phyloP scores from a whole-genome alignment of 2,329 filamentous ascomycete species.

The Microdochium nivale region DNA sequence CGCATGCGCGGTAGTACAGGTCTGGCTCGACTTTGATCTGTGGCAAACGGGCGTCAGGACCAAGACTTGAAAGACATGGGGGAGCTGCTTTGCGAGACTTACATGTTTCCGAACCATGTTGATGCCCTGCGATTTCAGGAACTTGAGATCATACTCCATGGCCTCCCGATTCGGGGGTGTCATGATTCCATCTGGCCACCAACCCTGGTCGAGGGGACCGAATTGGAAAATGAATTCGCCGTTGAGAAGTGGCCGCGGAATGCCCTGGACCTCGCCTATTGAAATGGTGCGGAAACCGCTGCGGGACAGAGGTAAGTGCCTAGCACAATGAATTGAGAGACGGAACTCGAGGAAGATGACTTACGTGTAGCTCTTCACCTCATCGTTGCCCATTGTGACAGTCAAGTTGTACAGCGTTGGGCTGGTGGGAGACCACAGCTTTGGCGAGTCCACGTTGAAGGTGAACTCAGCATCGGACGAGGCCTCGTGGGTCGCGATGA shows the following conservation, averaged over 20 bases:
- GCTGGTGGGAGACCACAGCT: slow-evolving; percentile 56
- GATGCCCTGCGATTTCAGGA: slow-evolving; percentile 57
- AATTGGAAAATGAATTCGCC: slow-evolving; percentile 62
- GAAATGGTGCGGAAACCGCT: slow-evolving; percentile 56
- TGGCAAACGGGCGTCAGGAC: not conserved
- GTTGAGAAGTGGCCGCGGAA: slow-evolving; percentile 56
- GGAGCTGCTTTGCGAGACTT: slow-evolving; percentile 16
- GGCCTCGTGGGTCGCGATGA: slow-evolving; percentile 34
- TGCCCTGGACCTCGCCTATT: slow-evolving; percentile 44
- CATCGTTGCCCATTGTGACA: slow-evolving; percentile 41
- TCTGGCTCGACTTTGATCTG: slow-evolving; percentile 60
- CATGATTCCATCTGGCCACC: slow-evolving; percentile 63
- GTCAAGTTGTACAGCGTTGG: slow-evolving; percentile 57
- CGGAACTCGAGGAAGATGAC: not conserved
- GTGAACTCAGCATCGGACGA: slow-evolving; percentile 40
- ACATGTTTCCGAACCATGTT: slow-evolving; percentile 67
- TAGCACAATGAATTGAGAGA: not conserved
- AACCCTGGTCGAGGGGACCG: slow-evolving; percentile 50
- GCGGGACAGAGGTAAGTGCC: no score
- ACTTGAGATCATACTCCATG: slow-evolving; percentile 56
- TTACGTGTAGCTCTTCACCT: slow-evolving; percentile 50
- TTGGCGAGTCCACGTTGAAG: slow-evolving; percentile 43
- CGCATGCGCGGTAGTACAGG: slow-evolving; percentile 60
- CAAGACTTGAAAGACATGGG: no score
- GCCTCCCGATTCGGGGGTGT: slow-evolving; percentile 57